Evolutionary conservation across 2,329 filamentous ascomycete genomes (phyloP).

Genomic region (Diaporthe nobilis): DNA sequence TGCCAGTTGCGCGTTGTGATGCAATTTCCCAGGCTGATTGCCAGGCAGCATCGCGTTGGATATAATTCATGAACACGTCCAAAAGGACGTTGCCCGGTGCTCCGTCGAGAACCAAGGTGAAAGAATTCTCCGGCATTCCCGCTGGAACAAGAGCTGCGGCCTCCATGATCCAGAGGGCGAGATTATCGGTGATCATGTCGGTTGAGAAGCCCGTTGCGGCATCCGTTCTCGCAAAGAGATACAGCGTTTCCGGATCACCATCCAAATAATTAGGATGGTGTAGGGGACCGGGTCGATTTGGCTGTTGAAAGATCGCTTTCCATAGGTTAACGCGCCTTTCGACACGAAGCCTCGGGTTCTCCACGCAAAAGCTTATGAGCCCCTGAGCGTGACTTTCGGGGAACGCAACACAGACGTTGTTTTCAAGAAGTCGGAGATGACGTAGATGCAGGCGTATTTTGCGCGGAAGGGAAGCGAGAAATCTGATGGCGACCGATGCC

Average conservation of each 20-base stretch:
- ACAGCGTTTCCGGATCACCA: rapidly evolving
- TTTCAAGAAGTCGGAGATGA: slow-evolving; percentile 9
- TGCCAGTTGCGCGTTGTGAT: background rate
- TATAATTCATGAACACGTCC: background rate
- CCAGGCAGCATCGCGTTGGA: slow-evolving; percentile 9
- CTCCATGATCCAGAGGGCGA: slow-evolving; percentile 16
- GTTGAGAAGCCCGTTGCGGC: background rate
- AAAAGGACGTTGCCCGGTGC: background rate
- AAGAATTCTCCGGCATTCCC: background rate
- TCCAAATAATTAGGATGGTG: background rate
- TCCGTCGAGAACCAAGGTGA: slow-evolving; percentile 5
- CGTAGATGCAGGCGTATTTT: background rate
- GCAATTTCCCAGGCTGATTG: background rate
- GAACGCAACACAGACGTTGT: background rate
- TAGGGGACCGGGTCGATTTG: background rate
- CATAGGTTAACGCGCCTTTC: slow-evolving; percentile 4
- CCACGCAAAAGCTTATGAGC: background rate
- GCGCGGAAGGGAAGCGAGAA: background rate
- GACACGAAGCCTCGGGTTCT: background rate
- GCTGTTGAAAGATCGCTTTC: background rate
- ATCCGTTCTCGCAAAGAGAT: rapidly evolving
- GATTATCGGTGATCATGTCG: background rate
- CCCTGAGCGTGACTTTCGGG: slow-evolving; percentile 10
- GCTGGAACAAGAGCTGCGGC: background rate
- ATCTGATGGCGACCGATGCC: slow-evolving; percentile 1